These are phyloP conservation scores for Clitocybe nebularis DNA, from an alignment of 1,284 basidiomycete species.

Conservation along the genomic window DNA sequence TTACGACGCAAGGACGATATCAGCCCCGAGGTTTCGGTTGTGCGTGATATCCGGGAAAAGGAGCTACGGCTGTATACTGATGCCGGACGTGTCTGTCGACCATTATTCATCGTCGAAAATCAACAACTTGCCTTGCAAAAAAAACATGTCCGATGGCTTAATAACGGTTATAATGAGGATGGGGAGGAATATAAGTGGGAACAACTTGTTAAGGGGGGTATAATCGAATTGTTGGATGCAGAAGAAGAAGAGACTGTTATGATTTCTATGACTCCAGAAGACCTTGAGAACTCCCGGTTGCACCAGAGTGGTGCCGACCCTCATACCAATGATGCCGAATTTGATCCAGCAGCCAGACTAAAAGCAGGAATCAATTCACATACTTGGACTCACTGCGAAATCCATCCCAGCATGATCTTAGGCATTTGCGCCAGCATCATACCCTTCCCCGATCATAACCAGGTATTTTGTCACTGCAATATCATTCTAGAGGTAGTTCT, in stretches of 20 bases:
- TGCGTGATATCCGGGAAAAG: conserved; percentile 94
- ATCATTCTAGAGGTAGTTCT: conserved; percentile 8
- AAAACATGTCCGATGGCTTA: conserved; percentile 79
- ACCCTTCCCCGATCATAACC: conserved; percentile 99
- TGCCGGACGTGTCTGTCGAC: conserved; percentile 93
- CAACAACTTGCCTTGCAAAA: conserved; percentile 82
- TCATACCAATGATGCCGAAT: conserved; percentile 61
- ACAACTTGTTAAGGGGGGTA: conserved; percentile 80
- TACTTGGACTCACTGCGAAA: conserved; percentile 99
- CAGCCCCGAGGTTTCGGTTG: conserved; percentile 93
- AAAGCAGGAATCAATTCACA: conserved; percentile 81
- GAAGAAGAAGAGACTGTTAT: conserved; percentile 99
- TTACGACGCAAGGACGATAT: conserved; percentile 95
- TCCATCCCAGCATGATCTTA: conserved; percentile 98
- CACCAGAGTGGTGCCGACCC: conserved; percentile 62
- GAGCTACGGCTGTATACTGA: conserved; percentile 96
- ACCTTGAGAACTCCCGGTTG: conserved; percentile 81
- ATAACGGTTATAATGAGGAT: conserved; percentile 51
- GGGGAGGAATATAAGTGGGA: conserved; percentile 79
- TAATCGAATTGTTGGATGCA: conserved; percentile 94
- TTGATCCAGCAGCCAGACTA: conserved; percentile 85
- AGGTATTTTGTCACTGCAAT: conserved; percentile 44
- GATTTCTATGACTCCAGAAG: conserved; percentile 98
- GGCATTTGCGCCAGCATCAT: conserved; percentile 99
- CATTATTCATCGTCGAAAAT: conserved; percentile 95